Percentiles rank a stretch among this genome's conserved stretches.
Conservation (phyloP, 2,329 filamentous ascomycete species). For the Penicillium sp. region DNA sequence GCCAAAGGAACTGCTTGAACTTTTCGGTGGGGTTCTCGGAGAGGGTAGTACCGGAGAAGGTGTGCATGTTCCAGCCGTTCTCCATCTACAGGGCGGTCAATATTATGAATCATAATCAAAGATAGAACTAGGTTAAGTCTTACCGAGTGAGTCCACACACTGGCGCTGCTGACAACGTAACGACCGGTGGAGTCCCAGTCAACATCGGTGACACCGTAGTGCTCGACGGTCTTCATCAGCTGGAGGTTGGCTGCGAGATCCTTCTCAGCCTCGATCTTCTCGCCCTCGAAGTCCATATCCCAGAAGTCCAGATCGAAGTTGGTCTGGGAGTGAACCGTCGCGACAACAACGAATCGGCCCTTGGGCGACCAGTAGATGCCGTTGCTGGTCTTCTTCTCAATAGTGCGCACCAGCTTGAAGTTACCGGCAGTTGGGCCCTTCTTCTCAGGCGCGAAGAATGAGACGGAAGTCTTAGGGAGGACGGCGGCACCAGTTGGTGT, state of each 20-base stretch:
- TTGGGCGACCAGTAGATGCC: constrained; percentile 98
- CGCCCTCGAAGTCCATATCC: constrained; percentile 96
- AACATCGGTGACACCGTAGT: constrained; percentile 96
- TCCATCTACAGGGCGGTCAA: constrained; percentile 69
- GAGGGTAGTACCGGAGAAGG: constrained; percentile 86
- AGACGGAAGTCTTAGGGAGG: constrained; percentile 86
- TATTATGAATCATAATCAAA: constrained; percentile 7
- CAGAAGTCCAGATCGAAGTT: constrained; percentile 96
- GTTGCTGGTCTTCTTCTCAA: constrained; percentile 99
- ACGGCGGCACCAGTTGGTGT: constrained; percentile 73
- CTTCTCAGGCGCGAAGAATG: constrained; percentile 97
- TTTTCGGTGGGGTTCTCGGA: constrained; percentile 91
- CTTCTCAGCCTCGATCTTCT: constrained; percentile 90
- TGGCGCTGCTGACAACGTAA: constrained; percentile 90
- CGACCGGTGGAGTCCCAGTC: constrained; percentile 97
- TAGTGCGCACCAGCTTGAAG: constrained; percentile 91
- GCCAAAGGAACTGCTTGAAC: constrained; percentile 97
- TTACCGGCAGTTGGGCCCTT: constrained; percentile 81
- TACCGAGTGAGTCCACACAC: constrained; percentile 93
- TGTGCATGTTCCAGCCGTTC: constrained; percentile 97
- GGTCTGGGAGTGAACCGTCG: constrained; percentile 87
- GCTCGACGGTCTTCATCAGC: constrained; percentile 87
- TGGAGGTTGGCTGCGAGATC: constrained; percentile 92
- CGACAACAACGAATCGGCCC: constrained; percentile 91
- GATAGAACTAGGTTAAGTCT: constrained; percentile 37